Conservation (phyloP, 2,329 filamentous ascomycete genomes). For the Torrubiella hemipterigena region DNA sequence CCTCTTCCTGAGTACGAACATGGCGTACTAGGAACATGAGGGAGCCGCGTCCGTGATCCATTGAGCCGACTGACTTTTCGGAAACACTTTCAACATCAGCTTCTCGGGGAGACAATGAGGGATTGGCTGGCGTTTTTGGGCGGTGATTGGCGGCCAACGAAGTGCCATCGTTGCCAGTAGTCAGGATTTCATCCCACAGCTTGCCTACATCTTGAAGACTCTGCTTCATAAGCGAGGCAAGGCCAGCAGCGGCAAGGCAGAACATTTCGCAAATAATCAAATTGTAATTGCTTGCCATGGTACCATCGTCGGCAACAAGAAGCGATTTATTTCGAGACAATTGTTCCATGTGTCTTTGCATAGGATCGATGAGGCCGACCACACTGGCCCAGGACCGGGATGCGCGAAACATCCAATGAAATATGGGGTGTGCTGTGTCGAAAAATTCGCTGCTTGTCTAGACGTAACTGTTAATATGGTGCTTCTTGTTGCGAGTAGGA, state of each 20-base stretch:
- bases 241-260: conserved; percentile 63
- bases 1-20: conserved; percentile 44
- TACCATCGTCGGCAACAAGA: conserved; percentile 40
- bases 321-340: conserved; percentile 29
- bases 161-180: conserved; percentile 45
- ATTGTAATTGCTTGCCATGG: conserved; percentile 57
- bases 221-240: conserved; percentile 55
- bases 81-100: conserved; percentile 15
- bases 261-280: conserved; percentile 73
- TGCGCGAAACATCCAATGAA: conserved; percentile 78
- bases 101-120: conserved; percentile 25
- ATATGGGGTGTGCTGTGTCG: conserved; percentile 63
- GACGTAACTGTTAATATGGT: conserved; percentile 1
- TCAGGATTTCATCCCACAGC: conserved; percentile 65
- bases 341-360: conserved; percentile 57
- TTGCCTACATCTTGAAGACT: conserved; percentile 52
- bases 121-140: not conserved
- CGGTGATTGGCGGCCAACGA: not conserved
- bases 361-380: conserved; percentile 54
- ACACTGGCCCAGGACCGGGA: conserved; percentile 67
- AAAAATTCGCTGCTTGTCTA: conserved; percentile 56
- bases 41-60: conserved; percentile 55
- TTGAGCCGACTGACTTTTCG: too few species aligned
- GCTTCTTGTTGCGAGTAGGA: not conserved
- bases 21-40: conserved; percentile 68